Evolutionary conservation across 768 basidiomycete species (phyloP).

Genomic region (Amanita exitialis): DNA sequence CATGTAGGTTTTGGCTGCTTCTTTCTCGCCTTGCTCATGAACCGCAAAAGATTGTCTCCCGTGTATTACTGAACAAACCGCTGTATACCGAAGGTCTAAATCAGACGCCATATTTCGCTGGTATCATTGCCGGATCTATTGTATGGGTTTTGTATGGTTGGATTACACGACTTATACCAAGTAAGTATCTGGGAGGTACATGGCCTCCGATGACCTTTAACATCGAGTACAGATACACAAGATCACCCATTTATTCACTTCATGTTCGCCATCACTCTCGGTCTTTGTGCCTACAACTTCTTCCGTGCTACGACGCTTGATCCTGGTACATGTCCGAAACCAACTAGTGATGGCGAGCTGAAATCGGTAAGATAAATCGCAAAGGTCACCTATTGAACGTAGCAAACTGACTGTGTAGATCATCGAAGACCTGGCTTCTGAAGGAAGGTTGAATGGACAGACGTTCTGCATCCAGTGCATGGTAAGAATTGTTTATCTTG

Average conservation of each 20-base stretch:
- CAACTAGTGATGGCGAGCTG: conserved; percentile 74
- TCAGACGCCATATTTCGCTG: conserved; percentile 86
- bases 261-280: conserved; percentile 58
- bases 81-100: conserved; percentile 78
- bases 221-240: conserved; percentile 50
- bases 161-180: conserved; percentile 65
- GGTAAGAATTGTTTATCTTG: conserved; percentile 34
- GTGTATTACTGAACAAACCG: conserved; percentile 74
- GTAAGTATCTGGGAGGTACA: conserved; percentile 27
- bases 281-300: conserved; percentile 81
- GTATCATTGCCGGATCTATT: conserved; percentile 79
- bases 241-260: conserved; percentile 69
- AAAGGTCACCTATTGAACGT: background rate
- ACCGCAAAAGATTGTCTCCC: conserved; percentile 58
- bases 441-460: conserved; percentile 86
- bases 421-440: conserved; percentile 83
- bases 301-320: conserved; percentile 85
- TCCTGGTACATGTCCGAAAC: conserved; percentile 79
- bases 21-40: conserved; percentile 7
- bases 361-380: conserved; percentile 54
- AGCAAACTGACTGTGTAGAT: conserved; percentile 28
- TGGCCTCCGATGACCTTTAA: background rate
- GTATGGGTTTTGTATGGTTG: conserved; percentile 83
- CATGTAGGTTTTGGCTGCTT: conserved; percentile 45
- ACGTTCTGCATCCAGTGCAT: conserved; percentile 96